A percentile compares a stretch with the other conserved stretches of the same genome.
Evolutionary conservation across 441 rosid species (phyloP).

Genomic region (Syzygium syzygioides): DNA sequence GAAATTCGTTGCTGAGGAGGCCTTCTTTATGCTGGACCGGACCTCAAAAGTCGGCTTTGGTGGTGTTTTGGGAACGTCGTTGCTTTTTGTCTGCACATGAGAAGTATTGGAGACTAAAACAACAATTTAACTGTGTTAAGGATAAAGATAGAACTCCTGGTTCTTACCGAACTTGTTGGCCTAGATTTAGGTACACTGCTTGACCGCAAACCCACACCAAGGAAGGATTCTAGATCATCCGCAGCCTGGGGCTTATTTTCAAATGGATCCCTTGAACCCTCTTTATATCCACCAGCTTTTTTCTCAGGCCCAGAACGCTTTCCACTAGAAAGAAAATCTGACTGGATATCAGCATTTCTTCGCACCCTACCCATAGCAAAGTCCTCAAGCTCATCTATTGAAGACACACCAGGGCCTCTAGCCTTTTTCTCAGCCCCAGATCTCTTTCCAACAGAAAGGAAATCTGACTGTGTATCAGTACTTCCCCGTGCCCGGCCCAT

Average conservation of each 20-base stretch:
- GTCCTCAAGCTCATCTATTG: constrained; percentile 69
- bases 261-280: constrained; percentile 31
- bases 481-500: constrained; percentile 40
- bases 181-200: constrained; percentile 73
- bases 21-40: constrained; percentile 45
- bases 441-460: constrained; percentile 19
- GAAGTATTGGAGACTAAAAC: not conserved
- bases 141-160: not conserved
- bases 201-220: constrained; percentile 43
- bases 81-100: not conserved
- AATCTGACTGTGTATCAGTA: constrained; percentile 11
- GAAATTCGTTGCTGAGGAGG: constrained; percentile 43
- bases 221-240: constrained; percentile 66
- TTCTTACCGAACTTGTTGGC: constrained; percentile 43
- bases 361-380: constrained; percentile 52
- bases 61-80: constrained; percentile 7
- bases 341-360: constrained; percentile 24
- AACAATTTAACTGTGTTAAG: not conserved
- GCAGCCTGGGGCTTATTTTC: constrained; percentile 22
- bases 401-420: constrained; percentile 35
- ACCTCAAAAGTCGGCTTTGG: constrained; percentile 30
- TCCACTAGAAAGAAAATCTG: constrained; percentile 15
- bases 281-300: constrained; percentile 40
- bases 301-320: constrained; percentile 5
- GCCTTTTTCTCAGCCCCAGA: constrained; percentile 16